phyloP scores from a whole-genome alignment of 2,329 filamentous ascomycete species.

The Fusarium sp. region DNA sequence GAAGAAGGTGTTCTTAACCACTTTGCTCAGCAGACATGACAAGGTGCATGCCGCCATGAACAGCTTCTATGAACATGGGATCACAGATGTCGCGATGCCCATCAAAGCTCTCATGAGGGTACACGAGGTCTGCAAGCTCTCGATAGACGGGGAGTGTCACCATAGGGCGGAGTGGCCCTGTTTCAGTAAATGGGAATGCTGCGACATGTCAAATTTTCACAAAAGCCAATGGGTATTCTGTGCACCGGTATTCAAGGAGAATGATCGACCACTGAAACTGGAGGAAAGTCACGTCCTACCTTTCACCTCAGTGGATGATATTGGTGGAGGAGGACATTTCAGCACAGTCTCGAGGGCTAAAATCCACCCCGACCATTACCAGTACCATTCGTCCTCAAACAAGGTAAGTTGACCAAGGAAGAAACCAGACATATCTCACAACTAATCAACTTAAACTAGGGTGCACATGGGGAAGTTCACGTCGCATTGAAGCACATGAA shows the following conservation, averaged over 20 bases:
- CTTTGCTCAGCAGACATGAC: neutral
- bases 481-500: conserved; percentile 32
- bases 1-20: conserved; percentile 7
- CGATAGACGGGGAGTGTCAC: neutral
- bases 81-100: conserved; percentile 7
- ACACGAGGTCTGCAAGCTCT: neutral
- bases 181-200: conserved; percentile 10
- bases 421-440: neutral
- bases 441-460: neutral
- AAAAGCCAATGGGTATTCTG: conserved; percentile 11
- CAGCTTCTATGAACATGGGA: neutral
- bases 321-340: conserved; percentile 23
- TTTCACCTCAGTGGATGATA: neutral
- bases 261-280: neutral
- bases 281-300: conserved; percentile 4
- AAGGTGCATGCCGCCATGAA: neutral
- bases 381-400: neutral
- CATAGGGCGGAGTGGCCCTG: neutral
- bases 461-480: rapidly evolving
- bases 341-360: conserved; percentile 15
- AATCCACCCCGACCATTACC: conserved; percentile 7
- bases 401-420: neutral
- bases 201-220: neutral
- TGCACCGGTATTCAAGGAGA: conserved; percentile 2
- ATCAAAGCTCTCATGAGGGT: neutral